Evolutionary conservation across 176 grass and related monocot genomes (phyloP).

Genomic region (Rhynchospora tenuis): DNA sequence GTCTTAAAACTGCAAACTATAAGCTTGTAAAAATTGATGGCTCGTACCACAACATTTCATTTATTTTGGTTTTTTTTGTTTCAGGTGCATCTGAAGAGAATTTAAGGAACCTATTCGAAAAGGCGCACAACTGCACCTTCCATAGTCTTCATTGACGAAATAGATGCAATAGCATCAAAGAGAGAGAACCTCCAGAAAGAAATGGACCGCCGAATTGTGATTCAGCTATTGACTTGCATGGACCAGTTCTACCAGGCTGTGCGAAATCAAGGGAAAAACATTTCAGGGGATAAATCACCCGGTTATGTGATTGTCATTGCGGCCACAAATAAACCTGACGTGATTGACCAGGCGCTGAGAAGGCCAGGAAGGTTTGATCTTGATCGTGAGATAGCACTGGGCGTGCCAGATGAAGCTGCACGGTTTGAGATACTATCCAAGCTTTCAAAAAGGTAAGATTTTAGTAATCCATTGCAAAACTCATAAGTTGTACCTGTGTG

Average conservation of each 20-base stretch:
- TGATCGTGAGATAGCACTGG: constrained; percentile 72
- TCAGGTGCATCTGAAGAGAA: constrained; percentile 83
- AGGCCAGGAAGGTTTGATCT: constrained; percentile 86
- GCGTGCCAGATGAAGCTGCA: constrained; percentile 80
- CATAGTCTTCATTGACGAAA: constrained; percentile 95
- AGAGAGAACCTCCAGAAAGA: constrained; percentile 77
- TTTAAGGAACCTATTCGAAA: constrained; percentile 66
- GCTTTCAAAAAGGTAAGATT: constrained; percentile 34
- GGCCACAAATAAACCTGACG: constrained; percentile 91
- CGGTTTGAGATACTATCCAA: constrained; percentile 60
- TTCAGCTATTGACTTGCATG: constrained; percentile 90
- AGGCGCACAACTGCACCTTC: constrained; percentile 83
- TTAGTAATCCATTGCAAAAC: neutral
- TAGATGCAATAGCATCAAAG: constrained; percentile 89
- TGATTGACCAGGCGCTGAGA: constrained; percentile 75
- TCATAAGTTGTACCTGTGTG: neutral
- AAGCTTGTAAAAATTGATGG: neutral
- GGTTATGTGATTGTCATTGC: constrained; percentile 90
- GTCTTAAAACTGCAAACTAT: neutral
- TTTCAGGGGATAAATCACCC: constrained; percentile 41
- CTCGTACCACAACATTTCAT: neutral
- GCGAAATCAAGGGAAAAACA: neutral
- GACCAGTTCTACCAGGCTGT: constrained; percentile 55
- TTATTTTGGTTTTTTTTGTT: neutral
- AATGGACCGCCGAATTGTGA: constrained; percentile 79